Conservation (phyloP, 2,329 filamentous ascomycete species). For the Septoria linicola region DNA sequence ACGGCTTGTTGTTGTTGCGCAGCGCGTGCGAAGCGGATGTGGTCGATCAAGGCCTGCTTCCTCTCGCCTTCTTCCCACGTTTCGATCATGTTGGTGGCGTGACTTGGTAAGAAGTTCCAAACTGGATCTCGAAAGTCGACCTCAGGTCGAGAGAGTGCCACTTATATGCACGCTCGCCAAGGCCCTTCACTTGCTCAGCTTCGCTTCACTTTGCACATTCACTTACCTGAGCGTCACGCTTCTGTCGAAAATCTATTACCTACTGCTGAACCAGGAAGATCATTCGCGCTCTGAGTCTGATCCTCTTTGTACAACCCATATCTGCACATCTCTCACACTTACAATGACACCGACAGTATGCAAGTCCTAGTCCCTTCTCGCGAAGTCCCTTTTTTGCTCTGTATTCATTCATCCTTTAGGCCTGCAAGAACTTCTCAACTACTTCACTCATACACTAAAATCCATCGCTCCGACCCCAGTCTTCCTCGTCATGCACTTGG, state of each 20-base stretch:
- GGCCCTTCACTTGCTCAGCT: neutral
- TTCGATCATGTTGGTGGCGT: neutral
- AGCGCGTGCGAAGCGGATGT: neutral
- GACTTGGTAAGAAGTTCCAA: neutral
- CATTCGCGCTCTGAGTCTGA: neutral
- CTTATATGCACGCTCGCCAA: neutral
- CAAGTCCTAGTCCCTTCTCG: neutral
- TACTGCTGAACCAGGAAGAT: no score
- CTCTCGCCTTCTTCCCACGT: neutral
- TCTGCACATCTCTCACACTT: neutral
- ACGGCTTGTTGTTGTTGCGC: conserved; percentile 2
- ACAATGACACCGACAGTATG: neutral
- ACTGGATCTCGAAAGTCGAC: neutral
- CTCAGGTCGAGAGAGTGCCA: no score
- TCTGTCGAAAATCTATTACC: neutral
- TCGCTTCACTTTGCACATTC: neutral
- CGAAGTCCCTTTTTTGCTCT: no score
- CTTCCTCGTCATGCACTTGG: neutral
- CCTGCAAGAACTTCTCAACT: neutral
- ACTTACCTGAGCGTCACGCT: neutral
- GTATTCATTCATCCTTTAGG: neutral
- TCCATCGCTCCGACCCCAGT: neutral
- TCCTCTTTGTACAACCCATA: neutral
- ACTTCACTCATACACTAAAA: neutral
- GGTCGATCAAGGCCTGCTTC: neutral